Percentiles rank a stretch among this genome's conserved stretches.
These are phyloP conservation scores for Oryza coarctata DNA, from an alignment of 176 grass and related monocot species.

Conservation along the genomic window DNA sequence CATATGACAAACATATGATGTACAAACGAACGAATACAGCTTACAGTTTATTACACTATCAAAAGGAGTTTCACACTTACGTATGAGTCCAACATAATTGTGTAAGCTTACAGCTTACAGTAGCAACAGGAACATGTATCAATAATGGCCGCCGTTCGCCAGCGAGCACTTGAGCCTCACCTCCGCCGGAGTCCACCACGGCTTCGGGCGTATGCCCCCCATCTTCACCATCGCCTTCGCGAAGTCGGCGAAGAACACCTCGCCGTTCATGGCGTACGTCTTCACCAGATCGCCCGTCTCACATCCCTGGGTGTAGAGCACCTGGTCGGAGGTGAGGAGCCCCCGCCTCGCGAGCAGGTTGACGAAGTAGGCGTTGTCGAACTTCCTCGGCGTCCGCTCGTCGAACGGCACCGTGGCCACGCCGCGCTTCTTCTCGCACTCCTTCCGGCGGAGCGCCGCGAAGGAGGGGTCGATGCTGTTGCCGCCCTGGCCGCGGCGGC, in stretches of 20 bases:
- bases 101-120: too few relatives aligned
- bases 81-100: too few relatives aligned
- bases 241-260: constrained; percentile 48
- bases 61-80: too few relatives aligned
- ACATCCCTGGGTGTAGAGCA: constrained; percentile 41
- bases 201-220: constrained; percentile 40
- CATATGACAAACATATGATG: too few relatives aligned
- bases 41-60: too few relatives aligned
- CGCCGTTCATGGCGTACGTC: constrained; percentile 26
- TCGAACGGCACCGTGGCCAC: neutral
- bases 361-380: constrained; percentile 62
- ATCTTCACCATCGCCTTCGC: constrained; percentile 54
- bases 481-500: neutral
- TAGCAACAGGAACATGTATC: neutral
- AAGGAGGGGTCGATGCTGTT: constrained; percentile 26
- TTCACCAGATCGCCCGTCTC: constrained; percentile 33
- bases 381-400: neutral
- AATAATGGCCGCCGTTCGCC: constrained; percentile 39
- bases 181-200: constrained; percentile 33
- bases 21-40: too few relatives aligned
- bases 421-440: constrained; percentile 23
- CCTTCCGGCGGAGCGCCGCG: neutral
- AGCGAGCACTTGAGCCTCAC: constrained; percentile 55
- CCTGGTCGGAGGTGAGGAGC: constrained; percentile 64
- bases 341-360: constrained; percentile 43